phyloP scores from a whole-genome alignment of 2,329 filamentous ascomycete genomes.

The Alternaria triticimaculans region DNA sequence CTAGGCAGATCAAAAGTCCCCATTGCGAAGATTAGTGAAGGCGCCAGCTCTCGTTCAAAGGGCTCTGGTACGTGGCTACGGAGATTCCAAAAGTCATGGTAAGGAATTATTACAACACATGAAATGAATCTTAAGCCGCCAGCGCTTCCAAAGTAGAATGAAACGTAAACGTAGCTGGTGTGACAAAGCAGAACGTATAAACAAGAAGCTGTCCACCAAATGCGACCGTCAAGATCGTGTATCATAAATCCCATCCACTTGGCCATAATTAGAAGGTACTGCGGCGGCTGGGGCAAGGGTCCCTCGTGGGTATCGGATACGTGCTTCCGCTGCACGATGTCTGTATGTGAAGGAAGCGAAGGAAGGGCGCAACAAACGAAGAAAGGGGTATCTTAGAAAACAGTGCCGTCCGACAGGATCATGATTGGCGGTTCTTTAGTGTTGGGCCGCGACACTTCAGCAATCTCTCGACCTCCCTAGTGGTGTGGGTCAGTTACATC shows the following conservation, averaged over 20 bases:
- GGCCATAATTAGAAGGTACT: constrained; percentile 25
- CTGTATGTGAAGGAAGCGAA: constrained; percentile 29
- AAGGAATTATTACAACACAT: constrained; percentile 10
- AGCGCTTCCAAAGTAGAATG: background rate
- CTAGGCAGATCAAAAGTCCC: background rate
- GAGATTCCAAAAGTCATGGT: constrained; percentile 6
- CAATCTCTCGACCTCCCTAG: constrained; percentile 90
- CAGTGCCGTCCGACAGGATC: constrained; percentile 94
- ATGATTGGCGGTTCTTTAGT: constrained; percentile 96
- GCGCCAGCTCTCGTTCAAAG: background rate
- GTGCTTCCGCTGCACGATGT: constrained; percentile 23
- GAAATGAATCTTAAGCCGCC: constrained; percentile 1
- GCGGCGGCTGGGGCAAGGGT: constrained; percentile 6
- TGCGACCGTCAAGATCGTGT: constrained; percentile 37
- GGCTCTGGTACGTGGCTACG: constrained; percentile 5
- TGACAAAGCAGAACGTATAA: constrained; percentile 22
- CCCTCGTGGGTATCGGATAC: constrained; percentile 17
- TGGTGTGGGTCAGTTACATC: constrained; percentile 17
- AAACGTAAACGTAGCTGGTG: constrained; percentile 7
- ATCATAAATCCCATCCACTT: constrained; percentile 27
- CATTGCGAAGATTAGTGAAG: background rate
- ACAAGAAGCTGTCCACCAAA: constrained; percentile 27
- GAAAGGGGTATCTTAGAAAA: constrained; percentile 72
- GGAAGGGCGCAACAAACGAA: constrained; percentile 34
- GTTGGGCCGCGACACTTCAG: constrained; percentile 92